phyloP scores from a whole-genome alignment of 2,329 filamentous ascomycete genomes.

The Macroventuria anomochaeta region DNA sequence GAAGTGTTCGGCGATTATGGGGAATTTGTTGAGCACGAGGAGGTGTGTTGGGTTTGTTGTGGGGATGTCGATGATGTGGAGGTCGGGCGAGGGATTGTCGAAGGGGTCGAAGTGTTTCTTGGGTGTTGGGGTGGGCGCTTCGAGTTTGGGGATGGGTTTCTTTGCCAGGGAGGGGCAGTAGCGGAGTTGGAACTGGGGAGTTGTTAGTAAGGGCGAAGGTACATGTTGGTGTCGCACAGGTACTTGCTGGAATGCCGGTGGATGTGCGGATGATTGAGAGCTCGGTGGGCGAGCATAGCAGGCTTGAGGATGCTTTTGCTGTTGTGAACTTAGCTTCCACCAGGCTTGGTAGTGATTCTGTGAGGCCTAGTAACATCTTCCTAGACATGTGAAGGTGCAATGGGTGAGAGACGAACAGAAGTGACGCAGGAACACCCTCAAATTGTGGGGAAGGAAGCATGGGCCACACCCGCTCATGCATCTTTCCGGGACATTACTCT shows the following conservation, averaged over 20 bases:
- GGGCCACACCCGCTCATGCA: conserved; percentile 3
- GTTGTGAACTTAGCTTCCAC: conserved; percentile 48
- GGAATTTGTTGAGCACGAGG: conserved; percentile 77
- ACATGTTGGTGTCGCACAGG: conserved; percentile 7
- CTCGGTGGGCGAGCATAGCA: conserved; percentile 51
- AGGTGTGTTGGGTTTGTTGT: conserved; percentile 58
- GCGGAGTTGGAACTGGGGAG: conserved; percentile 71
- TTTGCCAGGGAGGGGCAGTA: conserved; percentile 72
- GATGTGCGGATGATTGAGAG: conserved; percentile 48
- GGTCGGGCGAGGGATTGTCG: conserved; percentile 61
- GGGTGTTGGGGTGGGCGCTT: conserved; percentile 25
- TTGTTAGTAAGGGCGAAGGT: conserved; percentile 20
- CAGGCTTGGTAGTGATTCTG: conserved; percentile 45
- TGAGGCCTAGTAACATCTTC: conserved; percentile 43
- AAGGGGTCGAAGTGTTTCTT: conserved; percentile 64
- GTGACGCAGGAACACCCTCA: conserved; percentile 5
- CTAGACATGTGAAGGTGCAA: conserved; percentile 15
- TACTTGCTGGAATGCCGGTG: conserved; percentile 47
- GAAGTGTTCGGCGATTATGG: conserved; percentile 73
- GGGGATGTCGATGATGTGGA: conserved; percentile 62
- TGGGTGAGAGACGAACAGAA: conserved; percentile 1
- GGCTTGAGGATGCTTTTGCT: conserved; percentile 43
- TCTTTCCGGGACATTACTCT: conserved; percentile 4
- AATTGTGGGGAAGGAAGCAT: conserved; percentile 6
- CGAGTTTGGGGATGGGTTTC: conserved; percentile 63